Conservation (phyloP, 2,329 filamentous ascomycete species). For the Verticillium zaregamsianum region DNA sequence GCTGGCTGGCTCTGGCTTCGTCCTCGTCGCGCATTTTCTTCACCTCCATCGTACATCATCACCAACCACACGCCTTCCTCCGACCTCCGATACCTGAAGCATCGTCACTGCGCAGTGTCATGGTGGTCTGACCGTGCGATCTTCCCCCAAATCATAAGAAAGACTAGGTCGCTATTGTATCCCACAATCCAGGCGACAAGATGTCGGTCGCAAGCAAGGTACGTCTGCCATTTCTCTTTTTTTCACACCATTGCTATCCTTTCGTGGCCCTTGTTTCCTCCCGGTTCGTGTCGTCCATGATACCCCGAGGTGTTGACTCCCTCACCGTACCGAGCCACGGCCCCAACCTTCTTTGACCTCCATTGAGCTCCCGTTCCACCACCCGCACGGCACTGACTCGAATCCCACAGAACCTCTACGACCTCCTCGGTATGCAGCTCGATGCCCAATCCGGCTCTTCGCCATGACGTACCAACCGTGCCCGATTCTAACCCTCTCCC, state of each 20-base stretch:
- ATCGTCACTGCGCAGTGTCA: conserved; percentile 7
- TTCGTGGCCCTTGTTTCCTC: not conserved
- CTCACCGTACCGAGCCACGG: not conserved
- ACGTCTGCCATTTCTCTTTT: conserved; percentile 3
- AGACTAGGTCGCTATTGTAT: conserved; percentile 18
- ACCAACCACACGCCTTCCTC: conserved; percentile 12
- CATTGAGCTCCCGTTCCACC: not conserved
- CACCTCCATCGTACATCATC: conserved; percentile 11
- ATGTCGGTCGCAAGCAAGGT: conserved; percentile 18
- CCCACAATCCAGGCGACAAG: conserved; percentile 18
- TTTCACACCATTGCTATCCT: not conserved
- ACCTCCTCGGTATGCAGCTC: conserved; percentile 81
- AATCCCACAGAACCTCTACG: conserved; percentile 78
- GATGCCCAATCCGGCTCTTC: conserved; percentile 16
- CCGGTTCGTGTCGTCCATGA: conserved; percentile 3
- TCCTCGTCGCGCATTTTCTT: conserved; percentile 15
- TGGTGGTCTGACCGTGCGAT: conserved; percentile 16
- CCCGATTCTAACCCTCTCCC: conserved; percentile 14
- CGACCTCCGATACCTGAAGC: conserved; percentile 3
- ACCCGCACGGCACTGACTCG: not conserved
- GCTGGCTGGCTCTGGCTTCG: not conserved
- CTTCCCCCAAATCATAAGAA: conserved; percentile 13
- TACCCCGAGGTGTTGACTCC: not conserved
- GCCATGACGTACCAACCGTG: not conserved
- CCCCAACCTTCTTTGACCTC: not conserved